Evolutionary conservation across 2,329 filamentous ascomycete species (phyloP).

Genomic region (Aspergillus eucalypticola): DNA sequence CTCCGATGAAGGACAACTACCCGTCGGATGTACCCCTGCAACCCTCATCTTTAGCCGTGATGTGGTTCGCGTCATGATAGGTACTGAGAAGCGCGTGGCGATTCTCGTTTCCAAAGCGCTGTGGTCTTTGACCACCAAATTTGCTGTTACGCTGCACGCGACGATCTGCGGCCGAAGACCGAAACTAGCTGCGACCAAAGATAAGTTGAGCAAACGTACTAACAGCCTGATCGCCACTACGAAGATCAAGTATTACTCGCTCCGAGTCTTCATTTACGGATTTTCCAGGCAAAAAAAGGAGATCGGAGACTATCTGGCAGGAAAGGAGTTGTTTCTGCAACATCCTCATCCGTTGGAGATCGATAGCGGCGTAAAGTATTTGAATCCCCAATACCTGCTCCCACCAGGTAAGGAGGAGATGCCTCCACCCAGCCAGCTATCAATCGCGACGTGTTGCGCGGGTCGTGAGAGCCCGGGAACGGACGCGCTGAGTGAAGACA

Average conservation of each 20-base stretch:
- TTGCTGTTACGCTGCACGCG: background rate
- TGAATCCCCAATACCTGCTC: conserved; percentile 9
- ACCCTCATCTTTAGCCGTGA: background rate
- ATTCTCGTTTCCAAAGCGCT: background rate
- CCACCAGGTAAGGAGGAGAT: background rate
- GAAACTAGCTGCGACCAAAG: background rate
- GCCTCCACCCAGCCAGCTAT: background rate
- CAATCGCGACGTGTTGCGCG: background rate
- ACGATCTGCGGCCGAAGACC: background rate
- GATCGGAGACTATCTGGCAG: background rate
- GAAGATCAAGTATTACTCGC: background rate
- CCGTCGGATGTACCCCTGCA: background rate
- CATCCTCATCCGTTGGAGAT: background rate
- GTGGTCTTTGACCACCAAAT: background rate
- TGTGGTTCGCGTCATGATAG: background rate
- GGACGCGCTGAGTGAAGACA: background rate
- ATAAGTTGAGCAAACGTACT: background rate
- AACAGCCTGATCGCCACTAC: background rate
- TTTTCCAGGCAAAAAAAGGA: background rate
- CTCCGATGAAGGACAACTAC: background rate
- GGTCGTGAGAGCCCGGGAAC: background rate
- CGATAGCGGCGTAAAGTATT: background rate
- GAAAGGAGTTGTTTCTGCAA: conserved; percentile 2
- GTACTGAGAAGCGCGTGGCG: background rate
- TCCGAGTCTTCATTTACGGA: conserved; percentile 7